Conservation (phyloP, 192 early-diverging fungal genomes). For the Podila verticillata region DNA sequence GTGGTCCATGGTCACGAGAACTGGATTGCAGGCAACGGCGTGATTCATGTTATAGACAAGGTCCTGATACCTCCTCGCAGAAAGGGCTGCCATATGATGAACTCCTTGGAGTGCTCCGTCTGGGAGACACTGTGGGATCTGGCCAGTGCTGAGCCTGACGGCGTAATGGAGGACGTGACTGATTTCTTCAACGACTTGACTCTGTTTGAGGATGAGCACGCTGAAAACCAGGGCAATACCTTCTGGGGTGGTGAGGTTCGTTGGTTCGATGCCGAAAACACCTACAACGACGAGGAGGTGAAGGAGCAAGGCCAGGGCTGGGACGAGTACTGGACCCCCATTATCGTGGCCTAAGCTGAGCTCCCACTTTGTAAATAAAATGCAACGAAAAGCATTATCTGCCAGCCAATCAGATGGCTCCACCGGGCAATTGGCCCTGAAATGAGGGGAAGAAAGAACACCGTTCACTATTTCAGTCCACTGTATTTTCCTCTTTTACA, state of each 20-base stretch:
- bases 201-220: constrained; percentile 13
- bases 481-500: constrained; percentile 8
- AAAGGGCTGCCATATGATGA: constrained; percentile 31
- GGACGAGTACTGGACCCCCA: not conserved
- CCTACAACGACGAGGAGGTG: not conserved
- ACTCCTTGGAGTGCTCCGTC: constrained; percentile 18
- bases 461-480: not conserved
- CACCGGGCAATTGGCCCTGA: constrained; percentile 19
- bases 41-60: constrained; percentile 56
- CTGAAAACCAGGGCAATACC: not conserved
- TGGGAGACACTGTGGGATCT: constrained; percentile 41
- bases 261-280: not conserved
- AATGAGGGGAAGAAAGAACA: not conserved
- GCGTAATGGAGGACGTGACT: constrained; percentile 7
- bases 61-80: constrained; percentile 54
- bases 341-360: not conserved
- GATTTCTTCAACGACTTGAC: constrained; percentile 12
- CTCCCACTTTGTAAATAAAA: not conserved
- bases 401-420: constrained; percentile 31
- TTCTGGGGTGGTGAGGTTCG: not conserved
- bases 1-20: constrained; percentile 34
- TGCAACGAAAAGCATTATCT: not conserved
- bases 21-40: constrained; percentile 53
- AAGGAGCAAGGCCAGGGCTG: not conserved
- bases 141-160: constrained; percentile 1